Evolutionary conservation across 2,329 filamentous ascomycete species (phyloP).

Genomic region (Clarireedia sp.): DNA sequence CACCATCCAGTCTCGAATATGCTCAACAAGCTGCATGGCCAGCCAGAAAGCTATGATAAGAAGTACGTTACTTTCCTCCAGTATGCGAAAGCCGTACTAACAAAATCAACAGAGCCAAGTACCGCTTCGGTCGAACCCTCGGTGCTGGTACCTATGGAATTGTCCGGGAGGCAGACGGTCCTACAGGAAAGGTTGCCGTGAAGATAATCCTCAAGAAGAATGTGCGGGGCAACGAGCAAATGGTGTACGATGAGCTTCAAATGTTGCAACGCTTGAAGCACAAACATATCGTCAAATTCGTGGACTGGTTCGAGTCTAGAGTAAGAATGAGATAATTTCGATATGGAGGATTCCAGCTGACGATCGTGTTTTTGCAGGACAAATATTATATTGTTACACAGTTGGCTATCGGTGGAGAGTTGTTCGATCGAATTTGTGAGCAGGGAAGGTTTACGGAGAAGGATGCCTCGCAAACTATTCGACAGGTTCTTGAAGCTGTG

Average conservation of each 20-base stretch:
- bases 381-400: constrained; percentile 99
- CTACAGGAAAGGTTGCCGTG: constrained; percentile 80
- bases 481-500: constrained; percentile 85
- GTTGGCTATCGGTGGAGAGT: constrained; percentile 86
- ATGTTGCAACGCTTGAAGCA: constrained; percentile 89
- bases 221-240: constrained; percentile 94
- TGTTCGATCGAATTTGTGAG: constrained; percentile 97
- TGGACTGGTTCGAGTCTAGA: constrained; percentile 98
- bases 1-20: constrained; percentile 64
- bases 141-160: constrained; percentile 98
- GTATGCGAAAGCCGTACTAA: constrained; percentile 13
- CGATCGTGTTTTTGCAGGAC: constrained; percentile 50
- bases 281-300: constrained; percentile 92
- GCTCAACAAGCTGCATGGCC: constrained; percentile 92
- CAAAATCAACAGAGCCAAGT: constrained; percentile 56
- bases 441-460: constrained; percentile 98
- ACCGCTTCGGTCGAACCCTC: constrained; percentile 86
- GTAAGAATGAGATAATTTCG: constrained; percentile 41
- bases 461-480: constrained; percentile 84
- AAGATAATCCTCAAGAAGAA: constrained; percentile 99
- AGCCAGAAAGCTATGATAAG: constrained; percentile 97
- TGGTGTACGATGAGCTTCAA: constrained; percentile 96
- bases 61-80: constrained; percentile 52
- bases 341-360: constrained; percentile 3
- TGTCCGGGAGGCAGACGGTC: constrained; percentile 85